Conservation (phyloP, 441 rosid genomes). For the Bruguiera hainesii region DNA sequence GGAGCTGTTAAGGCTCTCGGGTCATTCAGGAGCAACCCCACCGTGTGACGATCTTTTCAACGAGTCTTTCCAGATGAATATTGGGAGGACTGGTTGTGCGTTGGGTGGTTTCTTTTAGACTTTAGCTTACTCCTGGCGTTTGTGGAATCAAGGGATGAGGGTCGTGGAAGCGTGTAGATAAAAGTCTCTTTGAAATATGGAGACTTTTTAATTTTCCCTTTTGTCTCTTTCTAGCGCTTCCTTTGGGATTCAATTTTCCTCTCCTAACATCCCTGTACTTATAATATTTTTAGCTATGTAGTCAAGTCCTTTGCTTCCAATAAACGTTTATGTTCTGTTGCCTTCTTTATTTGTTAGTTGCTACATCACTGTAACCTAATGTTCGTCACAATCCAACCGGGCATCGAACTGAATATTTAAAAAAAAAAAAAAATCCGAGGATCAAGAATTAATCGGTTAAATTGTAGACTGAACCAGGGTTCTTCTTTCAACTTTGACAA, state of each 20-base stretch:
- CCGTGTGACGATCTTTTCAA: neutral
- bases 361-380: neutral
- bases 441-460: too few relatives aligned
- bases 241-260: constrained; percentile 17
- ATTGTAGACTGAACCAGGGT: too few relatives aligned
- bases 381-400: neutral
- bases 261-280: neutral
- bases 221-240: constrained; percentile 9
- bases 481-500: too few relatives aligned
- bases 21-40: constrained; percentile 75
- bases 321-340: neutral
- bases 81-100: constrained; percentile 10
- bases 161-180: constrained; percentile 31
- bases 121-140: neutral
- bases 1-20: constrained; percentile 79
- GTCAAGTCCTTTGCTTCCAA: constrained; percentile 2
- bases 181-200: constrained; percentile 22
- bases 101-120: constrained; percentile 11
- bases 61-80: neutral
- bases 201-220: constrained; percentile 10
- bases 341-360: neutral
- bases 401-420: neutral
- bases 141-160: neutral
- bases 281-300: neutral
- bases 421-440: too few relatives aligned